Base-by-base conservation (phyloP, 495 filamentous ascomycete species). In the Penicillium maclennaniae region DNA sequence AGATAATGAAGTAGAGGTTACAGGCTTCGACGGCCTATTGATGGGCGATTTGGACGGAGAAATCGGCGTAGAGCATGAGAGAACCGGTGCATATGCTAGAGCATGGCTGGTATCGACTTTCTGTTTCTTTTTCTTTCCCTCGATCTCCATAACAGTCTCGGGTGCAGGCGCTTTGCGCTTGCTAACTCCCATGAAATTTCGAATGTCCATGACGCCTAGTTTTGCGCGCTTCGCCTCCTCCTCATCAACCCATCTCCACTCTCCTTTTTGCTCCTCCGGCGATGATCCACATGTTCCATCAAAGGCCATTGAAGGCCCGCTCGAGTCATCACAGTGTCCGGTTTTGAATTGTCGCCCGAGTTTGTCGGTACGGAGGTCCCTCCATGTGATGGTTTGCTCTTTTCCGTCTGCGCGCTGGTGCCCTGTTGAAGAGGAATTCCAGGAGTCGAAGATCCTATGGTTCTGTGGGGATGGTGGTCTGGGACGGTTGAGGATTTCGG, bases 391-490 rank as follows among this genome's bases (percentile, higher is more conserved):
- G 28, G 82, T 82, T 31, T 74, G 77, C 12, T 76, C 71, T 8
- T 84, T 69, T 0, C 47, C 46, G 34, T 92, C 84, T 52, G 85
- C 83, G 27, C 79, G 75, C 69, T 96, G 91, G 65, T 96, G 89
- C 47, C 91, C 91, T 6, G 88, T 85, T 0, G 86, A 82, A 15
- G 81, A 81, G 19, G 87, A 86, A 69, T 90, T 91, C 87, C 88
- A 96, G 28, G 87, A 74, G 63, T 95, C 90, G 68, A 89, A 92
- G 55, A 68, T 59, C 40, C 70, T 69, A 59, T 77, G 73, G 45
- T 81, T 80, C 27, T 50, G 46, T 0, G 53, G 56, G 23, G 36
- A 44, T 20, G 47, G 20, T 14, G 37, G 37, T 8, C 23, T 15
- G 12, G 10, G 49, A 15, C 17, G 28, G 20, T 8, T 19, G 23